phyloP scores from a whole-genome alignment of 2,329 filamentous ascomycete species.

The Aspergillus phoenicis region DNA sequence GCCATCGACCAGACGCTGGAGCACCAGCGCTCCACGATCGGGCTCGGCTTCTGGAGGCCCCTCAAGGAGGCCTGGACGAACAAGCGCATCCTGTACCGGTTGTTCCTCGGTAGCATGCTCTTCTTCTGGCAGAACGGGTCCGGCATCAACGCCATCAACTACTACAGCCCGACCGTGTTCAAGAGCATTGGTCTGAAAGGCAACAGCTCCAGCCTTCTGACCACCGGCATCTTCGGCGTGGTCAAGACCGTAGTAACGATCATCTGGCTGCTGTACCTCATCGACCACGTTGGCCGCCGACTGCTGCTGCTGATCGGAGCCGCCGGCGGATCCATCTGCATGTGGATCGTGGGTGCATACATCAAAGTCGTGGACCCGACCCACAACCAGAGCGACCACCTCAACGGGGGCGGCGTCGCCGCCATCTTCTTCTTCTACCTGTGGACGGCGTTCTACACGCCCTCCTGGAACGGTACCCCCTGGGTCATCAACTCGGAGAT shows the following conservation, averaged over 20 bases:
- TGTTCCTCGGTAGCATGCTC: constrained; percentile 72
- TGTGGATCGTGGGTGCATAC: constrained; percentile 43
- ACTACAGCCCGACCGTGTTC: constrained; percentile 72
- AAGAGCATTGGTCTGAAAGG: constrained; percentile 64
- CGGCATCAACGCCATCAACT: constrained; percentile 79
- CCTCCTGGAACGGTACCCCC: constrained; percentile 72
- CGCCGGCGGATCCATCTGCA: constrained; percentile 55
- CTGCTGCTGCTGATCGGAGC: constrained; percentile 68
- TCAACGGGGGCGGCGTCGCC: constrained; percentile 43
- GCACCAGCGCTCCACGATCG: constrained; percentile 63
- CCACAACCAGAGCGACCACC: constrained; percentile 22
- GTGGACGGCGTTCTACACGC: constrained; percentile 74
- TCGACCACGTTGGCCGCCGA: constrained; percentile 65
- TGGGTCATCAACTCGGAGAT: constrained; percentile 78
- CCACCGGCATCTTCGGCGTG: constrained; percentile 75
- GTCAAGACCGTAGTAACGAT: constrained; percentile 72
- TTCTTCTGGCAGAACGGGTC: constrained; percentile 79
- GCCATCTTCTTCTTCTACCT: constrained; percentile 70
- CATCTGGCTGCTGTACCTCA: constrained; percentile 69
- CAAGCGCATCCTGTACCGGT: constrained; percentile 66
- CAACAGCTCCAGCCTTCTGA: constrained; percentile 62
- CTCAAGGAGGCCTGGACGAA: constrained; percentile 61
- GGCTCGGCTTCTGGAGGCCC: constrained; percentile 74
- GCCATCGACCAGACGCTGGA: constrained; percentile 72
- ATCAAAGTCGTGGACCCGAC: constrained; percentile 39